Percentiles rank a stretch among this genome's conserved stretches.
phyloP scores from a whole-genome alignment of 768 basidiomycete species.

The Postia placenta region DNA sequence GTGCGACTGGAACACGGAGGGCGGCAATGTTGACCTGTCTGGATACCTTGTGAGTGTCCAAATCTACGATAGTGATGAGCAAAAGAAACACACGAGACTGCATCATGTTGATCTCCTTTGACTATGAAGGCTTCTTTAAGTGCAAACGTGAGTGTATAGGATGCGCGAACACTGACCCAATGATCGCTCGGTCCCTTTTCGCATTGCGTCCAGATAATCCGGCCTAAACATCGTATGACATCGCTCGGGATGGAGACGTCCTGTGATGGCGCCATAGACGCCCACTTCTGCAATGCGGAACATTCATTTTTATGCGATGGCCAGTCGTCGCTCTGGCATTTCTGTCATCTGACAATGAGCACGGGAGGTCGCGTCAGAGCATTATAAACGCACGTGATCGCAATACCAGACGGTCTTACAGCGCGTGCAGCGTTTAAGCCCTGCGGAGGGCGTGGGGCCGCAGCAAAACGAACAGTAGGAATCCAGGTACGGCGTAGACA shows the following conservation, averaged over 20 bases:
- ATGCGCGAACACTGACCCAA: slow-evolving; percentile 43
- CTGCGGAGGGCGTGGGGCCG: slow-evolving; percentile 27
- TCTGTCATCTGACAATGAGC: slow-evolving; percentile 27
- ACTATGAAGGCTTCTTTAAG: slow-evolving; percentile 38
- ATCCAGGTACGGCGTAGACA: slow-evolving; percentile 58
- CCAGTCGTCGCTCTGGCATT: slow-evolving; percentile 76
- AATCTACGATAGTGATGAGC: slow-evolving; percentile 1
- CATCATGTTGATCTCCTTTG: slow-evolving; percentile 58
- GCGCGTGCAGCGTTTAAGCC: slow-evolving; percentile 64
- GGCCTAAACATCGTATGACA: slow-evolving; percentile 71
- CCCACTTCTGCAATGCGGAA: slow-evolving; percentile 55
- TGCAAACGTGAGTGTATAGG: neutral
- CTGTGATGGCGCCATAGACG: slow-evolving; percentile 39
- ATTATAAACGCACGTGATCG: slow-evolving; percentile 49
- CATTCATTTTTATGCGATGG: slow-evolving; percentile 75
- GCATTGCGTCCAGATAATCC: slow-evolving; percentile 63
- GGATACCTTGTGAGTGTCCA: no score
- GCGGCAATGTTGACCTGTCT: slow-evolving; percentile 55
- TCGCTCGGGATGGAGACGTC: slow-evolving; percentile 60
- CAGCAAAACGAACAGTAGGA: slow-evolving; percentile 69
- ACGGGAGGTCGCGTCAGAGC: neutral
- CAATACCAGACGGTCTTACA: slow-evolving; percentile 78
- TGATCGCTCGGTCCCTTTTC: slow-evolving; percentile 44
- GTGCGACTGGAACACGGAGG: slow-evolving; percentile 47
- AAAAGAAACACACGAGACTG: slow-evolving; percentile 65